Evolutionary conservation across 345 rosid species (phyloP), one percentile per base, ranked within the genome.

Genomic region (Euphorbia peplus): DNA sequence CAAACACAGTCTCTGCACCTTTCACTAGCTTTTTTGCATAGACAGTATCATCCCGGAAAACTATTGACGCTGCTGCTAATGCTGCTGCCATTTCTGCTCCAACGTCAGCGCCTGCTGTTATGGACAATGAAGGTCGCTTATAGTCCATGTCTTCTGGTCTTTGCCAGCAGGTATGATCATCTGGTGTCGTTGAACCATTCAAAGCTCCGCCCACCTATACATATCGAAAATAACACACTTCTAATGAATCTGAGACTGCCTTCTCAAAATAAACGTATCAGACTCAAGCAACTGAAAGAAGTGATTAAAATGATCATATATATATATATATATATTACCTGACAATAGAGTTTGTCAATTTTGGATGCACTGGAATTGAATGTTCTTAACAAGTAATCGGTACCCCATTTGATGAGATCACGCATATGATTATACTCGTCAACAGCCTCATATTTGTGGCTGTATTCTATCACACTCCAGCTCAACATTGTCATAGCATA

Each of bases 391-490:
- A 92, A 73, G 77, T 92, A 92, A 76, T 92, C 98, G 32, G 96
- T 82, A 7, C 96, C 96, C 95, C 92, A 88, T 63, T 83, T 83
- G 63, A 90, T 85, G 81, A 90, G 82, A 26, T 90, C 96, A 37
- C 82, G 72, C 63, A 78, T 66, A 55, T 92, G 96, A 55, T 82
- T 64, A 70, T 83, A 83, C 73, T 88, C 98, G 18, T 71, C 69
- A 72, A 85, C 82, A 24, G 88, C 83, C 50, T 80, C 18, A 64
- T 76, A 90, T 68, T 92, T 92, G 62, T 88, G 87, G 15, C 60
- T 73, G 81, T 92, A 92, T 70, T 92, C 96, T 63, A 92, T 86
- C 8, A 87, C 82, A 73, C 98, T 92, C 98, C 98, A 92, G 75
- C 98, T 92, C 24, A 92, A 78, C 96, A 92, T 85, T 6, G 98